Evolutionary conservation across 1,139 yeast genomes (phyloP).

Genomic region (Taphrina sp.): DNA sequence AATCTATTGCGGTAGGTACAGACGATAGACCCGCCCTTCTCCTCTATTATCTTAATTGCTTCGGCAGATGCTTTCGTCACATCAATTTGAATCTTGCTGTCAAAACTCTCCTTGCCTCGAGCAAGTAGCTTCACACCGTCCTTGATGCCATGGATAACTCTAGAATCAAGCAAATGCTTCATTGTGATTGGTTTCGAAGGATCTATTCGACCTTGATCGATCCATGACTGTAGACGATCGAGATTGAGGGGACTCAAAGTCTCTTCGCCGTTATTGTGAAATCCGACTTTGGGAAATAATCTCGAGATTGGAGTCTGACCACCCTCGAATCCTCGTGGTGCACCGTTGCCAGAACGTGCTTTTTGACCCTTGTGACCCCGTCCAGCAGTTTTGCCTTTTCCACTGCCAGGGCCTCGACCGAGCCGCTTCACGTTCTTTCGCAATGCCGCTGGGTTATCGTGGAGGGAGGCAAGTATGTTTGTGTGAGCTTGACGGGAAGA

Average conservation of each 20-base stretch:
- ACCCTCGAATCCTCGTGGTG: conserved; percentile 95
- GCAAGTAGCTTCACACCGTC: conserved; percentile 85
- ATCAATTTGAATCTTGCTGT: conserved; percentile 61
- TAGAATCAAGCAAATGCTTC: conserved; percentile 66
- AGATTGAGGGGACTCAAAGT: conserved; percentile 46
- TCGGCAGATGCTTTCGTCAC: conserved; percentile 75
- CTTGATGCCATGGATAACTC: conserved; percentile 68
- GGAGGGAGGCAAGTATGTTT: conserved; percentile 7
- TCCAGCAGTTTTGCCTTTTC: conserved; percentile 86
- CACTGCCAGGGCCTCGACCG: conserved; percentile 97
- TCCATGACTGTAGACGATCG: conserved; percentile 60
- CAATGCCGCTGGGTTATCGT: conserved; percentile 11
- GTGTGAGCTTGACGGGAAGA: neutral
- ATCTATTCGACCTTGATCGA: conserved; percentile 49
- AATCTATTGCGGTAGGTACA: conserved; percentile 58
- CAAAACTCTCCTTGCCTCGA: conserved; percentile 57
- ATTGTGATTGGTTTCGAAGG: conserved; percentile 64
- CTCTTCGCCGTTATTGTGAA: conserved; percentile 54
- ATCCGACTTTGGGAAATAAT: conserved; percentile 87
- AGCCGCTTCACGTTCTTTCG: conserved; percentile 49
- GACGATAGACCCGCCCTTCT: conserved; percentile 66
- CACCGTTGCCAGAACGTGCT: conserved; percentile 70
- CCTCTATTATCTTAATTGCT: conserved; percentile 73
- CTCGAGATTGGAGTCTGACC: conserved; percentile 95
- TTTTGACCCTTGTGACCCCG: conserved; percentile 99